phyloP scores from a whole-genome alignment of 345 rosid genomes.

The Physaria fendleri region DNA sequence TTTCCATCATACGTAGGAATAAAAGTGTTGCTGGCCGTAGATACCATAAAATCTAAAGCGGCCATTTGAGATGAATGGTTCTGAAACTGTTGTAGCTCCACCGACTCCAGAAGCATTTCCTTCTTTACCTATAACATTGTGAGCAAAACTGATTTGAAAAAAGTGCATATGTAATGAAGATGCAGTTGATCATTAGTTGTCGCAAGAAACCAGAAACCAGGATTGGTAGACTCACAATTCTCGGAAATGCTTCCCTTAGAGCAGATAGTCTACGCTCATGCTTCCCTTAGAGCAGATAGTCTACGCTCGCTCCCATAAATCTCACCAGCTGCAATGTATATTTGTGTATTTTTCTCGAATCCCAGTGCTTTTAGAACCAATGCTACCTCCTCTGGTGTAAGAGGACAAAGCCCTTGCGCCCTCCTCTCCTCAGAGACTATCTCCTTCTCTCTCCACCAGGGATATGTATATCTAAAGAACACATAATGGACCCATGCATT shows the following conservation, averaged over 20 bases:
- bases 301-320: slow-evolving; percentile 84
- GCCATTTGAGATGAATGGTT: slow-evolving; percentile 99
- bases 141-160: slow-evolving; percentile 17
- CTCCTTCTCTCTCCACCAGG: slow-evolving; percentile 99
- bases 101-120: slow-evolving; percentile 70
- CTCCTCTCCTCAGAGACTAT: slow-evolving; percentile 75
- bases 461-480: slow-evolving; percentile 72
- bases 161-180: not conserved
- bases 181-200: not conserved
- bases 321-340: slow-evolving; percentile 96
- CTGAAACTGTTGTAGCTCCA: slow-evolving; percentile 72
- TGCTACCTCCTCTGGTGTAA: slow-evolving; percentile 91
- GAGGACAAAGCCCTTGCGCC: slow-evolving; percentile 83
- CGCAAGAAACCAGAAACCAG: not conserved
- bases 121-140: slow-evolving; percentile 66
- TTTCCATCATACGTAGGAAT: slow-evolving; percentile 93
- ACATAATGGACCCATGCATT: not conserved
- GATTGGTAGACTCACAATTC: slow-evolving; percentile 54
- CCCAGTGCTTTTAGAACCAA: slow-evolving; percentile 74
- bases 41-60: slow-evolving; percentile 93
- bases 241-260: slow-evolving; percentile 76
- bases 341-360: slow-evolving; percentile 59
- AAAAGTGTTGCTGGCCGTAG: slow-evolving; percentile 81
- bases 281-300: slow-evolving; percentile 68
- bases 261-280: slow-evolving; percentile 69